Evolutionary conservation across 1,284 basidiomycete genomes (phyloP).

Genomic region (Marasmius fiardii): DNA sequence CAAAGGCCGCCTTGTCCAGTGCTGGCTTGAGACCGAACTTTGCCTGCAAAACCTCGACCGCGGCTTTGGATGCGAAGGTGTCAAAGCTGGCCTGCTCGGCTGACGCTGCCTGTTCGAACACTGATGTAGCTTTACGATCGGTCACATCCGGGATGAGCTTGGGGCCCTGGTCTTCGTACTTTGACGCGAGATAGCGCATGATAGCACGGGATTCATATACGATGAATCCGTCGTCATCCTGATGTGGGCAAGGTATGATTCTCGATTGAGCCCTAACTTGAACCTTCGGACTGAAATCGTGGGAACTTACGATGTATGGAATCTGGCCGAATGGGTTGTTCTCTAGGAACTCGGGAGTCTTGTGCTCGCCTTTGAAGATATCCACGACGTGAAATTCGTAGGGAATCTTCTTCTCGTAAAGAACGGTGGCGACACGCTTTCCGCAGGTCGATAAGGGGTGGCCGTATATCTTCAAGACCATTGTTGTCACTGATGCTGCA

Average conservation of each 20-base stretch:
- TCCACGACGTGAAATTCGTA: slow-evolving; percentile 38
- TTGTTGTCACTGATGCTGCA: no score
- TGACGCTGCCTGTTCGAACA: slow-evolving; percentile 44
- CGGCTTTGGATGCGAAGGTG: slow-evolving; percentile 29
- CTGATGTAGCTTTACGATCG: slow-evolving; percentile 26
- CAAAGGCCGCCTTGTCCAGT: slow-evolving; percentile 20
- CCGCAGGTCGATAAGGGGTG: slow-evolving; percentile 38
- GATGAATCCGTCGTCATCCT: slow-evolving; percentile 41
- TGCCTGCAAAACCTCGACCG: slow-evolving; percentile 36
- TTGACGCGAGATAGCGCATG: slow-evolving; percentile 24
- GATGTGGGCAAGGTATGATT: no score
- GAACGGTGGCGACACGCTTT: slow-evolving; percentile 35
- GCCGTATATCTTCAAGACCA: slow-evolving; percentile 16
- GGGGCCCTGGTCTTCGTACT: slow-evolving; percentile 30
- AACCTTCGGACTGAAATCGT: no score
- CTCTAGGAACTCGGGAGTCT: slow-evolving; percentile 21
- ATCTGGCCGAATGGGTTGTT: slow-evolving; percentile 52
- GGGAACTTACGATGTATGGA: slow-evolving; percentile 41
- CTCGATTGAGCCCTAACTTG: no score
- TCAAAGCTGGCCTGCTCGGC: slow-evolving; percentile 45
- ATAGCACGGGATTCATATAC: slow-evolving; percentile 36
- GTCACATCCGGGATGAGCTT: slow-evolving; percentile 16
- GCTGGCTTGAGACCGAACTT: slow-evolving; percentile 17
- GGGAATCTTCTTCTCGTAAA: slow-evolving; percentile 40
- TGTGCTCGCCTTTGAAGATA: slow-evolving; percentile 25